phyloP scores from a whole-genome alignment of 371 early-diverging fungal species.

The Mucor lusitanicus region DNA sequence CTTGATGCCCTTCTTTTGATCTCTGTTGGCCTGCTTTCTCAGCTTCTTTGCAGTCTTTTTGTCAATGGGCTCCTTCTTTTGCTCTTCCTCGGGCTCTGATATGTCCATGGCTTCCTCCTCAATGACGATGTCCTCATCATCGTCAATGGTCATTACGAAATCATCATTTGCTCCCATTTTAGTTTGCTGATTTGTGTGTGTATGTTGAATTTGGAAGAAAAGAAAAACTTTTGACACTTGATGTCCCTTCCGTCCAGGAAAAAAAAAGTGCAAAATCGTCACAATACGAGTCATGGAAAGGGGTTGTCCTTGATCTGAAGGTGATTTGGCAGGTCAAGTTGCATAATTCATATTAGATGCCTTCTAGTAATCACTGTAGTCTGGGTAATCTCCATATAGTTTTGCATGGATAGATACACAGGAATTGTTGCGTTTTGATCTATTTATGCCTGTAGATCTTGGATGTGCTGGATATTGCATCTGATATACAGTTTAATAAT shows the following conservation, averaged over 20 bases:
- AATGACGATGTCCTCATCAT: slow-evolving; percentile 66
- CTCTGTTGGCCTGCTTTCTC: slow-evolving; percentile 32
- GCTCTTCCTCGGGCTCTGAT: slow-evolving; percentile 25
- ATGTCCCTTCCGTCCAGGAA: not conserved
- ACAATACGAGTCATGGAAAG: not conserved
- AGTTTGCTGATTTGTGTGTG: not conserved
- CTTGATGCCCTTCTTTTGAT: slow-evolving; percentile 11
- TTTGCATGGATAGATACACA: no score
- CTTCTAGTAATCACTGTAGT: no score
- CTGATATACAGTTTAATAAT: no score
- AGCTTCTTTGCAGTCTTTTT: slow-evolving; percentile 20
- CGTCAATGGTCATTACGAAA: slow-evolving; percentile 83
- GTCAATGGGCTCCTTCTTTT: slow-evolving; percentile 21
- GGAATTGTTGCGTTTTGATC: no score
- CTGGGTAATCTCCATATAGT: no score
- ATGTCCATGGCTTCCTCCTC: slow-evolving; percentile 40
- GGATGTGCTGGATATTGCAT: no score
- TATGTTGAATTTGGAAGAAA: not conserved
- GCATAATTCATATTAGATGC: no score
- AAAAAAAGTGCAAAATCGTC: not conserved
- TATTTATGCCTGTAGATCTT: no score
- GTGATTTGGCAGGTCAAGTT: no score
- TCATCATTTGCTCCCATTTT: slow-evolving; percentile 45
- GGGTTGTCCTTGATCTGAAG: no score
- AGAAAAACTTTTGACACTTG: slow-evolving; percentile 9